Conservation (phyloP, 2,329 filamentous ascomycete genomes). For the Rhexocercosporidium sp. region DNA sequence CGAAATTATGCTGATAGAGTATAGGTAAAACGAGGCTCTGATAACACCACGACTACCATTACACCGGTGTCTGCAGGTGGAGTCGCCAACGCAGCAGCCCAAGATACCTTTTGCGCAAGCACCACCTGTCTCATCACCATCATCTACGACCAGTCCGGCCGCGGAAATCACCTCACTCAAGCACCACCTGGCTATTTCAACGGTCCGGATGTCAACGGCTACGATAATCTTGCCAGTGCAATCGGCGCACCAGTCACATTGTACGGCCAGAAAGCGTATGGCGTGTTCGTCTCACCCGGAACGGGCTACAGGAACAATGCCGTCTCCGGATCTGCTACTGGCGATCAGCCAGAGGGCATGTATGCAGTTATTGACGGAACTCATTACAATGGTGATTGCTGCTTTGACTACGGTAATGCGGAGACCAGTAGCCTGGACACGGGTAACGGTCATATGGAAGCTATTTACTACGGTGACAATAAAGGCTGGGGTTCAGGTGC, state of each 20-base stretch:
- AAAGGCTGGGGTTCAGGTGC: slow-evolving; percentile 60
- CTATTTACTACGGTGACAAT: slow-evolving; percentile 66
- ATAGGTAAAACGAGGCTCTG: slow-evolving; percentile 62
- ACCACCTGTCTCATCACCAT: slow-evolving; percentile 68
- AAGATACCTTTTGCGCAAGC: slow-evolving; percentile 64
- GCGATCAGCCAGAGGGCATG: slow-evolving; percentile 62
- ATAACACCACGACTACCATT: slow-evolving; percentile 55
- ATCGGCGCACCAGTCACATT: slow-evolving; percentile 65
- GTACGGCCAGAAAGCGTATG: slow-evolving; percentile 66
- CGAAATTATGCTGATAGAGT: slow-evolving; percentile 58
- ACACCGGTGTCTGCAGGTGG: slow-evolving; percentile 59
- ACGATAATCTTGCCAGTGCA: slow-evolving; percentile 64
- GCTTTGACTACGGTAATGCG: slow-evolving; percentile 44
- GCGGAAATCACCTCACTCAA: slow-evolving; percentile 65
- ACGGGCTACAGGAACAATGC: slow-evolving; percentile 67
- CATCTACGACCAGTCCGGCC: slow-evolving; percentile 70
- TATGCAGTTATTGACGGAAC: slow-evolving; percentile 65
- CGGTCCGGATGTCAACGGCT: slow-evolving; percentile 61
- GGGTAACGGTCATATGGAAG: slow-evolving; percentile 71
- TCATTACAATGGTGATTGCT: slow-evolving; percentile 62
- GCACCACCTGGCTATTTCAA: slow-evolving; percentile 61
- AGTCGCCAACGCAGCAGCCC: slow-evolving; percentile 63
- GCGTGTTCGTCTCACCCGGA: slow-evolving; percentile 65
- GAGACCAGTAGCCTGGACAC: slow-evolving; percentile 58
- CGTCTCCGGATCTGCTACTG: slow-evolving; percentile 56